Conservation (phyloP, 306 rosid species). For the Pueraria montana region DNA sequence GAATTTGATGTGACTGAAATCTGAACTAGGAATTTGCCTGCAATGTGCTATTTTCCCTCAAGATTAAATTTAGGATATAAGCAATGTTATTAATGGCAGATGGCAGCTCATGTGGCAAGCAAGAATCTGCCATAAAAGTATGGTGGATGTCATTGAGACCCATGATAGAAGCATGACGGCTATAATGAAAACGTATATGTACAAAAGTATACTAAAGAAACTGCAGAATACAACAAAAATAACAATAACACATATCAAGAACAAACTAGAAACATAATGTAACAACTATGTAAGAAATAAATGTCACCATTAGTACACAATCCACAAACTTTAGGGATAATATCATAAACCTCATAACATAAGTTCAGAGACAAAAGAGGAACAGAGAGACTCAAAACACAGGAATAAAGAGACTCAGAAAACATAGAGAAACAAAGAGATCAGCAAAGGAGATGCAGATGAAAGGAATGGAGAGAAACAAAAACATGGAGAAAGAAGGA, state of each 20-base stretch:
- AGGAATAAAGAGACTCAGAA: background rate
- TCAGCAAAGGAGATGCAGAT: background rate
- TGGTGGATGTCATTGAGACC: background rate
- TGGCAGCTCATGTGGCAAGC: background rate
- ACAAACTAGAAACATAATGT: background rate
- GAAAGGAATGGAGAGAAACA: background rate
- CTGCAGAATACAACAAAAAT: background rate
- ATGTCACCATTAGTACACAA: background rate
- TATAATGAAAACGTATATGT: background rate
- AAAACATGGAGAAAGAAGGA: background rate
- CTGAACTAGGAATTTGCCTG: conserved; percentile 1
- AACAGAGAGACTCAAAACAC: background rate
- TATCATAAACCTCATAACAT: background rate
- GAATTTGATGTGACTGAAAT: background rate
- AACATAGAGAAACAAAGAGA: background rate
- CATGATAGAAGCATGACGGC: background rate
- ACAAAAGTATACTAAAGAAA: background rate
- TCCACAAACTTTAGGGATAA: background rate
- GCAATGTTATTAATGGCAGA: background rate
- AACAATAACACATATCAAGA: background rate
- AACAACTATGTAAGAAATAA: too few species aligned
- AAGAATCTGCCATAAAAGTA: too few species aligned
- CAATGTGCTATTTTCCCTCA: background rate
- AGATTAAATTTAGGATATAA: conserved; percentile 9
- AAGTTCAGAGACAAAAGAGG: background rate